Percentiles rank a stretch among this genome's conserved stretches.
Conservation (phyloP, 176 grass and related monocot genomes). For the Oryza meyeriana region DNA sequence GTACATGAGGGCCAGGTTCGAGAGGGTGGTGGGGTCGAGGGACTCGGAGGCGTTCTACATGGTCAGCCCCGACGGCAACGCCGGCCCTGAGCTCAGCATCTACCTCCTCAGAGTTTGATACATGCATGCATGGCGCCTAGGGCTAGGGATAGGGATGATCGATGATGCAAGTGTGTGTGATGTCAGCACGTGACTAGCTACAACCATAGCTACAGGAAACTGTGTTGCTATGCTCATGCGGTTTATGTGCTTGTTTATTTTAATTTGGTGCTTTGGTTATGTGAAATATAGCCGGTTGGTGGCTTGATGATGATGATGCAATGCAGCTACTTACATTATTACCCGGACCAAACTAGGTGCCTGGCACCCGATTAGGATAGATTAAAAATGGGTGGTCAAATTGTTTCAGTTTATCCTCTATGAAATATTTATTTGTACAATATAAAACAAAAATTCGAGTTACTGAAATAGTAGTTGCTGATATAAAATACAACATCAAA, state of each 20-base stretch:
- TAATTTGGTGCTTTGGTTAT: neutral
- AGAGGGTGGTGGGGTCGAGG: conserved; percentile 74
- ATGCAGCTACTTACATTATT: too few species aligned
- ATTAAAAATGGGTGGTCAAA: too few species aligned
- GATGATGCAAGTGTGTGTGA: neutral
- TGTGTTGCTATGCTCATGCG: neutral
- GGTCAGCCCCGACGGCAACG: conserved; percentile 63
- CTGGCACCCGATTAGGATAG: too few species aligned
- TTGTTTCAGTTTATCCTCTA: too few species aligned
- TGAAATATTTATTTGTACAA: too few species aligned
- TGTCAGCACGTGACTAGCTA: neutral
- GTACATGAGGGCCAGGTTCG: conserved; percentile 90
- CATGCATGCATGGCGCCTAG: neutral
- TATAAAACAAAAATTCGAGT: too few species aligned
- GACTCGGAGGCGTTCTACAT: conserved; percentile 88
- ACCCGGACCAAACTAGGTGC: too few species aligned
- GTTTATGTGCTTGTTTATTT: neutral
- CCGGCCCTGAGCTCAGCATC: conserved; percentile 73
- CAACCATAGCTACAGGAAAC: neutral
- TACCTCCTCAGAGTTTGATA: conserved; percentile 63
- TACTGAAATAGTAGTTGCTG: too few species aligned
- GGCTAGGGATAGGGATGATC: neutral
- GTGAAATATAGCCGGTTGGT: neutral
- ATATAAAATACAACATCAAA: too few species aligned
- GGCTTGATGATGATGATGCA: neutral